These are phyloP conservation scores for Penicillium sp. DNA, from an alignment of 2,329 filamentous ascomycete genomes.

Conservation along the genomic window DNA sequence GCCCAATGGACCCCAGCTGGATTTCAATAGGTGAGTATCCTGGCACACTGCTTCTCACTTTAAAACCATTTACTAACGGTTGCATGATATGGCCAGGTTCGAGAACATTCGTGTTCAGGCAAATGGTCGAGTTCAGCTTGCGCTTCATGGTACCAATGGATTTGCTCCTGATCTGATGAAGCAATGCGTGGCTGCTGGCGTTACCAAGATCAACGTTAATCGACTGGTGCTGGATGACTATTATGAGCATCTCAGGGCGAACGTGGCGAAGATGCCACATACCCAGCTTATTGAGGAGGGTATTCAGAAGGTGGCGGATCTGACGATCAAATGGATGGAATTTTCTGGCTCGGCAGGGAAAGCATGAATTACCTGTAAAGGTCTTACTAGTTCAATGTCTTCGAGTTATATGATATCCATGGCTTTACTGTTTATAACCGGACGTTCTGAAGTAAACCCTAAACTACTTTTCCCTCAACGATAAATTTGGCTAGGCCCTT, in stretches of 20 bases:
- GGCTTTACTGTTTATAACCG: no score
- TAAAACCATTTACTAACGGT: neutral
- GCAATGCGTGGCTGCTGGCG: slow-evolving; percentile 52
- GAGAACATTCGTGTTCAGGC: slow-evolving; percentile 48
- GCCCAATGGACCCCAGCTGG: slow-evolving; percentile 58
- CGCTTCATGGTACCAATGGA: slow-evolving; percentile 56
- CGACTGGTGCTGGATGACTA: slow-evolving; percentile 14
- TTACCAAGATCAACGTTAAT: slow-evolving; percentile 57
- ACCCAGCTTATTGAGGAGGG: slow-evolving; percentile 32
- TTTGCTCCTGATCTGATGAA: slow-evolving; percentile 53
- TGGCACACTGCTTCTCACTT: neutral
- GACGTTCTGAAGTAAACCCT: no score
- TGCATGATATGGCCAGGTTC: slow-evolving; percentile 20
- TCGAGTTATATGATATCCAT: no score
- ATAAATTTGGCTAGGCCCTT: no score
- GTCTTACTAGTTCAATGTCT: no score
- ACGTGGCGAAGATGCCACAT: slow-evolving; percentile 19
- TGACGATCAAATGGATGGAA: slow-evolving; percentile 22
- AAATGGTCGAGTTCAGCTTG: slow-evolving; percentile 48
- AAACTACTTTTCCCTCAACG: no score
- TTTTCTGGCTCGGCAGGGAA: slow-evolving; percentile 20
- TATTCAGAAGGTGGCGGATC: slow-evolving; percentile 25
- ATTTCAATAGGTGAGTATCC: slow-evolving; percentile 30
- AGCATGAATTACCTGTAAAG: neutral
- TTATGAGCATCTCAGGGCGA: slow-evolving; percentile 12